Evolutionary conservation across 805 yeast genomes (phyloP), one percentile per base, ranked within the genome.

Genomic region (Ascoidea rubescens): DNA sequence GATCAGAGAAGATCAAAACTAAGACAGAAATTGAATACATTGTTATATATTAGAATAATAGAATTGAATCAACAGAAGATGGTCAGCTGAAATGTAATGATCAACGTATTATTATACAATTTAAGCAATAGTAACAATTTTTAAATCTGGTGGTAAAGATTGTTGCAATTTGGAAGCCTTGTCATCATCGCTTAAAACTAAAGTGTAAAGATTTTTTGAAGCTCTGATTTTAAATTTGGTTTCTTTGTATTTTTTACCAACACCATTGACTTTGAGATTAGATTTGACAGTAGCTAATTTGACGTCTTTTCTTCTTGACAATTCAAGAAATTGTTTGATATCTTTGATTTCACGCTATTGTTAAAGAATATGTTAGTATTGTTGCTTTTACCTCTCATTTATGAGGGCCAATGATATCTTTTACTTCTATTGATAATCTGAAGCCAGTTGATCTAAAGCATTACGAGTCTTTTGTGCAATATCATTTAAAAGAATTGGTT

Each of bases 141-240:
- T 79, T 74, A 86, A 80, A 67, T 86, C 80, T 72, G 99, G 96
- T 73, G 98, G 97, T 68, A 93, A 80, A 68, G 98, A 86, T 80
- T 90, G 96, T 70, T 87, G 83, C 77, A 93, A 82, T 81, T 93
- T 93, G 84, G 87, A 82, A 68, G 98, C 98, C 82, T 89, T 90
- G 73, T 87, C 84, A 68, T 88, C 85, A 74, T 93, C 98, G 78
- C 85, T 81, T 68, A 93, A 91, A 64, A 86, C 86, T 74, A 91
- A 80, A 65, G 99, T 93, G 87, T 93, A 93, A 70, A 88, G 82
- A 80, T 86, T 73, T 73, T 79, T 88, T 60, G 96, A 68, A 74
- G 97, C 96, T 82, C 98, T 89, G 69, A 93, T 87, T 87, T 93
- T 93, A 90, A 93, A 93, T 78, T 93, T 93, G 79, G 96, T 89